phyloP scores from a whole-genome alignment of 208 protist genomes.

The Crithidia bombi region DNA sequence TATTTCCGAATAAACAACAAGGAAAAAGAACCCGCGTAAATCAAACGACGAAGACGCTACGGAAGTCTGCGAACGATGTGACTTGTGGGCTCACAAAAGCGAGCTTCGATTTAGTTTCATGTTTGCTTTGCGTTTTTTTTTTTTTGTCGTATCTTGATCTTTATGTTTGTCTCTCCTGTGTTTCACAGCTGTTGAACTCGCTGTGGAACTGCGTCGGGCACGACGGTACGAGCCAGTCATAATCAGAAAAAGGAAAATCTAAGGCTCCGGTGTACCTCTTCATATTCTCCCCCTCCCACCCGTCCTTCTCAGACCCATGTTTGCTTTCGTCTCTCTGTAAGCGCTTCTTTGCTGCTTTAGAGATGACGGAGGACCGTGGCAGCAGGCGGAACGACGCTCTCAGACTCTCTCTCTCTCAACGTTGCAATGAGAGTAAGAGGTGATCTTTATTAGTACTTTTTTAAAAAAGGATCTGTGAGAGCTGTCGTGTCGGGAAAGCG shows the following conservation, averaged over 20 bases:
- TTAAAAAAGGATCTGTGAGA: background rate
- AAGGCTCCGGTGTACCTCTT: background rate
- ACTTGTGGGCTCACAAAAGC: background rate
- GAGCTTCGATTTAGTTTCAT: constrained; percentile 1
- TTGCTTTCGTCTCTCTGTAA: background rate
- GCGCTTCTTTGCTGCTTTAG: background rate
- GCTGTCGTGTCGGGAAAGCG: constrained; percentile 11
- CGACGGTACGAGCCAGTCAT: background rate
- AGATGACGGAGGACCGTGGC: background rate
- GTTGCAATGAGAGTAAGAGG: constrained; percentile 9
- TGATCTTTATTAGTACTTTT: background rate
- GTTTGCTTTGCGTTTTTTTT: constrained; percentile 1
- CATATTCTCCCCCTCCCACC: background rate
- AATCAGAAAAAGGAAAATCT: no score
- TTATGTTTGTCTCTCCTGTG: background rate
- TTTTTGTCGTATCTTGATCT: constrained; percentile 1
- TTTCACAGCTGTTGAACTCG: constrained; percentile 11
- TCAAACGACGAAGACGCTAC: background rate
- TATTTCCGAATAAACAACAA: no score
- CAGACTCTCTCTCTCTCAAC: constrained; percentile 1
- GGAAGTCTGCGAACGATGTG: background rate
- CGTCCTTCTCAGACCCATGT: background rate
- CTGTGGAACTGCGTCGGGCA: constrained; percentile 1
- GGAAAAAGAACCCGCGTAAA: constrained; percentile 1
- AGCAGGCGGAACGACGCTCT: constrained; percentile 1